Base-by-base conservation (phyloP, 208 protist genomes). In the Crithidia bombi region DNA sequence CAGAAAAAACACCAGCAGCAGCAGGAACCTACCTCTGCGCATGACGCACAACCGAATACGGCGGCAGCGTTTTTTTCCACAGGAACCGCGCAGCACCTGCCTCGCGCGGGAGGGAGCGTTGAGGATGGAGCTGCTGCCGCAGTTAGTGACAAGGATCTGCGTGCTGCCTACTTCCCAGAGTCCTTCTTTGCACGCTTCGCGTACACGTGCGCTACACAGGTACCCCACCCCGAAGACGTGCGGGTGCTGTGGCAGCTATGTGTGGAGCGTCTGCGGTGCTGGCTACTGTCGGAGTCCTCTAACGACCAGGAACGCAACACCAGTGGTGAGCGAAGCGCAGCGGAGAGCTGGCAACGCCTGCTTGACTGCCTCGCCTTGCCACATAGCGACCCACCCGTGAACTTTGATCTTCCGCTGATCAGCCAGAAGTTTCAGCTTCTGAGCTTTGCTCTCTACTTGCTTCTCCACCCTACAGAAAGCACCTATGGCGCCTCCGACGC, bases 391-490 rank as follows among this genome's bases (percentile, higher is more conserved):
- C 66, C 66, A 0, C 71, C 74, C 1, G 71, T 89, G 19, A 82
- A 91, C 62, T 44, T 91, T 2, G 57, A 39, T 4, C 66, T 69
- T 28, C 68, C 82, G 5, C 73, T 96, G 7, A 26, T 96, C 9
- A 72, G 82, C n/a, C 91, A 96, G 75, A 96, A 96, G 66, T 56
- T 96, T 46, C 88, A 92, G 73, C 61, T 93, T 7, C 69, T 96
- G 32, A 69, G 78, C 32, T 89, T 89, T 75, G 84, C 86, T 25
- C 54, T 86, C 10, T 71, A 65, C 36, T 51, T 63, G 6, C 75
- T 91, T 51, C 74, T 90, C 19, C 43, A 56, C 33, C 62, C 72
- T 23, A 9, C n/a, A 25, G 47, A 54, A 21, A 4, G 23, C 55
- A 23, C 41, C 43, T 36, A 39, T 26, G 35, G 17, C 4, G 43